These are phyloP conservation scores for Talaromyces sp. DNA, from an alignment of 2,329 filamentous ascomycete species.

Conservation along the genomic window DNA sequence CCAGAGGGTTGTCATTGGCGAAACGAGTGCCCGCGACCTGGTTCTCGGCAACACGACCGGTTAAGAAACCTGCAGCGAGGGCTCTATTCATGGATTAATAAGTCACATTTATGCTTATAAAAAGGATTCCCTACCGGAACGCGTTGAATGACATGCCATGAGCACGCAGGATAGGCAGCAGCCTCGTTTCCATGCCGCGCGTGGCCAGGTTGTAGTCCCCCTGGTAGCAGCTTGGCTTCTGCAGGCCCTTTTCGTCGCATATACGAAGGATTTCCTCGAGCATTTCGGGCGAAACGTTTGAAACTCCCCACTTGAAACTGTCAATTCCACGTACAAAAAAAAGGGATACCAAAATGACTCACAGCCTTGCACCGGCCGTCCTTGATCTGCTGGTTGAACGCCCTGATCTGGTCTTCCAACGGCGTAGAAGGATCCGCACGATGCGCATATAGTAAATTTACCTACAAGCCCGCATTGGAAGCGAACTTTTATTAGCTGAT, in stretches of 20 bases:
- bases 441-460: slow-evolving; percentile 36
- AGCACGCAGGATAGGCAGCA: slow-evolving; percentile 32
- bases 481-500: background rate
- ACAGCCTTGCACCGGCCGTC: slow-evolving; percentile 16
- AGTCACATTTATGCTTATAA: background rate
- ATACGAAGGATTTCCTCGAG: slow-evolving; percentile 28
- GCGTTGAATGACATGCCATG: slow-evolving; percentile 25
- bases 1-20: slow-evolving; percentile 20
- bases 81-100: slow-evolving; percentile 12
- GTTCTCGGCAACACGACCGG: slow-evolving; percentile 24
- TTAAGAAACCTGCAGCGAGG: slow-evolving; percentile 32
- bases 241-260: slow-evolving; percentile 28
- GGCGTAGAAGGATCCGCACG: slow-evolving; percentile 28
- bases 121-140: slow-evolving; percentile 15
- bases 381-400: slow-evolving; percentile 25
- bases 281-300: slow-evolving; percentile 28
- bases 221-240: slow-evolving; percentile 38
- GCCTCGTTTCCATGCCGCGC: slow-evolving; percentile 29
- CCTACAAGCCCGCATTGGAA: slow-evolving; percentile 11
- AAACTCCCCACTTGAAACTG: slow-evolving; percentile 31
- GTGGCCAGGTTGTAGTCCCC: slow-evolving; percentile 36
- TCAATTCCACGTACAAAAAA: background rate
- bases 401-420: slow-evolving; percentile 31
- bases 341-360: slow-evolving; percentile 20
- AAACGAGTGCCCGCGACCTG: slow-evolving; percentile 24